These are phyloP conservation scores for Chaetomiaceae sp. DNA, from an alignment of 2,329 filamentous ascomycete species.

Conservation along the genomic window DNA sequence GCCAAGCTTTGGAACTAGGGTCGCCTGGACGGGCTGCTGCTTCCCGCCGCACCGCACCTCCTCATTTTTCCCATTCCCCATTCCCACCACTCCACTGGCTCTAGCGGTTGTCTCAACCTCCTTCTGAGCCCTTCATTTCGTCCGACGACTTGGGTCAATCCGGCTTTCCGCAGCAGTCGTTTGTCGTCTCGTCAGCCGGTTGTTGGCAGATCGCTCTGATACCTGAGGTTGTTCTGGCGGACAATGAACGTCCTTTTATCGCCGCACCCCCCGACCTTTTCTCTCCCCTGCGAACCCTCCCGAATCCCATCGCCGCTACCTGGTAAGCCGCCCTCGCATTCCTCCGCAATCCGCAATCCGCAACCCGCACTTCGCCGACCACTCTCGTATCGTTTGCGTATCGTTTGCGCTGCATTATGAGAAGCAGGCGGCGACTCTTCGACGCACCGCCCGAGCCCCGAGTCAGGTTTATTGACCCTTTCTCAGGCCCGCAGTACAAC, in stretches of 20 bases:
- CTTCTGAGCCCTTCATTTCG: too few relatives aligned
- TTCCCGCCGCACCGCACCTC: conserved; percentile 20
- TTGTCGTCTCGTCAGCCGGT: not conserved
- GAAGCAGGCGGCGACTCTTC: conserved; percentile 4
- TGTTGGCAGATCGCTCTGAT: not conserved
- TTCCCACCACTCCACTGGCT: conserved; percentile 16
- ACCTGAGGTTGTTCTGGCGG: not conserved
- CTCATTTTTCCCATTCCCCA: conserved; percentile 20
- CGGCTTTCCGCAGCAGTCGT: conserved; percentile 1
- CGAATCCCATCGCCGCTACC: conserved; percentile 52
- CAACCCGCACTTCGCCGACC: too few relatives aligned
- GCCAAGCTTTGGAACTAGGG: conserved; percentile 13
- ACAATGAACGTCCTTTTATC: conserved; percentile 60
- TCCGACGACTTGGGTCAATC: conserved; percentile 4
- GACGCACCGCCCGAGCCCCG: not conserved
- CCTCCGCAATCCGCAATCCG: not conserved
- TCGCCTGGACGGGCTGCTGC: conserved; percentile 10
- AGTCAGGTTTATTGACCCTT: conserved; percentile 17
- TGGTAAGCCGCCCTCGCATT: conserved; percentile 40
- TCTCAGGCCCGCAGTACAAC: conserved; percentile 46
- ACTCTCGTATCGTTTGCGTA: too few relatives aligned
- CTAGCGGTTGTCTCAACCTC: conserved; percentile 12
- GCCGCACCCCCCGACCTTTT: conserved; percentile 55
- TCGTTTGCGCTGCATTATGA: not conserved
- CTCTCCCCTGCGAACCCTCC: conserved; percentile 53